Evolutionary conservation across 2,329 filamentous ascomycete species (phyloP).

Genomic region (Madurella fahalii): DNA sequence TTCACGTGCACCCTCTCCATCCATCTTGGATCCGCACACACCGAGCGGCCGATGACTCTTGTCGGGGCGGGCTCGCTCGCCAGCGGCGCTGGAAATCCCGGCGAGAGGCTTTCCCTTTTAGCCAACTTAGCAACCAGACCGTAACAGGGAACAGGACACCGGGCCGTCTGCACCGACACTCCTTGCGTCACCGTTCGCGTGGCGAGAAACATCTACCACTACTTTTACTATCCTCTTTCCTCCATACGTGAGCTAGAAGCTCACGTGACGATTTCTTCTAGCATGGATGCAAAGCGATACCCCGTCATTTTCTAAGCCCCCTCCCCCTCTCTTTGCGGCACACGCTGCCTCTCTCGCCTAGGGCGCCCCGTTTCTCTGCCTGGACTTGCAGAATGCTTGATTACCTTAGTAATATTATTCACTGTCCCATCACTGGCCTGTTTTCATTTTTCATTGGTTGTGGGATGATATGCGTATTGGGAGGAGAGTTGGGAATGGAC

Average conservation of each 20-base stretch:
- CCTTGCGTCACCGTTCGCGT: not conserved
- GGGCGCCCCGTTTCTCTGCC: not conserved
- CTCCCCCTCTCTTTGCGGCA: not conserved
- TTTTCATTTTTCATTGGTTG: too few relatives aligned
- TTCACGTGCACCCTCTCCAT: not conserved
- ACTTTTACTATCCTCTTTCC: not conserved
- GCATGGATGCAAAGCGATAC: conserved; percentile 22
- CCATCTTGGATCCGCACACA: not conserved
- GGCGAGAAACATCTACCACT: not conserved
- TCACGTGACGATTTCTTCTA: not conserved
- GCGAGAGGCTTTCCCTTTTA: too few relatives aligned
- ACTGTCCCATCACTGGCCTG: not conserved
- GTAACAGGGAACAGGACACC: too few relatives aligned
- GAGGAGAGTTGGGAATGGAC: not conserved
- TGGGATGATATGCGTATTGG: not conserved
- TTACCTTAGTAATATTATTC: not conserved
- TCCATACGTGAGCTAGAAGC: conserved; percentile 1
- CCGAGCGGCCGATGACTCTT: not conserved
- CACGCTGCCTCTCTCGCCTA: not conserved
- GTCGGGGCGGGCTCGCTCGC: too few relatives aligned
- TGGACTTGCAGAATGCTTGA: not conserved
- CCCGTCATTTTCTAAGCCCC: conserved; percentile 10
- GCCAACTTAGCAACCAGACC: too few relatives aligned
- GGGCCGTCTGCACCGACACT: too few relatives aligned
- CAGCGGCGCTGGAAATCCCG: too few relatives aligned